Evolutionary conservation across 257 asterid genomes (phyloP).

Genomic region (Solanum piurae): DNA sequence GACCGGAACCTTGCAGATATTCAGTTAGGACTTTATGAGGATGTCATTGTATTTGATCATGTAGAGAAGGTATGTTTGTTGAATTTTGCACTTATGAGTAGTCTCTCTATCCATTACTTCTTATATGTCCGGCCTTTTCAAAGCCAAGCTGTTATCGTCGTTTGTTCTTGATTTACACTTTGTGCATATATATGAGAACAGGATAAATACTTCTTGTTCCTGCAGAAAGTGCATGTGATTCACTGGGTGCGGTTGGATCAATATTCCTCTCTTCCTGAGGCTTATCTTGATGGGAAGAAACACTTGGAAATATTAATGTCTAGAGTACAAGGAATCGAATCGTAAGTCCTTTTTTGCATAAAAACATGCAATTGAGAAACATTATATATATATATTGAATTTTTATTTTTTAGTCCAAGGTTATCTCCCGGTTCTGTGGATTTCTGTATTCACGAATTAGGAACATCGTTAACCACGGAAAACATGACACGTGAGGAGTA

Average conservation of each 20-base stretch:
- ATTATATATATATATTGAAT: not conserved
- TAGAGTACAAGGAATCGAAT: slow-evolving; percentile 48
- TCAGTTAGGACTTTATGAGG: slow-evolving; percentile 84
- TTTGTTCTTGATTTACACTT: not conserved
- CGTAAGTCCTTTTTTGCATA: slow-evolving; percentile 32
- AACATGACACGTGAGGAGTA: slow-evolving; percentile 73
- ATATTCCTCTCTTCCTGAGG: slow-evolving; percentile 47
- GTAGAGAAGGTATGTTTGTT: slow-evolving; percentile 58
- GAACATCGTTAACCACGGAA: slow-evolving; percentile 30
- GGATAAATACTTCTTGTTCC: not conserved
- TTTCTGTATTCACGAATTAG: slow-evolving; percentile 32
- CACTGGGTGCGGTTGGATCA: slow-evolving; percentile 88
- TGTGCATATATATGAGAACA: not conserved
- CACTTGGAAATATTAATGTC: slow-evolving; percentile 48
- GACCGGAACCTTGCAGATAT: slow-evolving; percentile 72
- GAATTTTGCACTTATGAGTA: not conserved
- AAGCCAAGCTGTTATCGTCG: not conserved
- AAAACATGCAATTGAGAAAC: not conserved
- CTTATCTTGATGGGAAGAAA: slow-evolving; percentile 61
- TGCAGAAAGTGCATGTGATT: slow-evolving; percentile 61
- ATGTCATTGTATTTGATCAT: slow-evolving; percentile 80
- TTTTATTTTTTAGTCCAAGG: slow-evolving; percentile 43
- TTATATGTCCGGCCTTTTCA: not conserved
- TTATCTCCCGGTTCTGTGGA: slow-evolving; percentile 53
- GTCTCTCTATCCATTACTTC: not conserved